A percentile compares a stretch with the other conserved stretches of the same genome.
Evolutionary conservation across 1,284 basidiomycete genomes (phyloP).

Genomic region (Ustilago esculenta): DNA sequence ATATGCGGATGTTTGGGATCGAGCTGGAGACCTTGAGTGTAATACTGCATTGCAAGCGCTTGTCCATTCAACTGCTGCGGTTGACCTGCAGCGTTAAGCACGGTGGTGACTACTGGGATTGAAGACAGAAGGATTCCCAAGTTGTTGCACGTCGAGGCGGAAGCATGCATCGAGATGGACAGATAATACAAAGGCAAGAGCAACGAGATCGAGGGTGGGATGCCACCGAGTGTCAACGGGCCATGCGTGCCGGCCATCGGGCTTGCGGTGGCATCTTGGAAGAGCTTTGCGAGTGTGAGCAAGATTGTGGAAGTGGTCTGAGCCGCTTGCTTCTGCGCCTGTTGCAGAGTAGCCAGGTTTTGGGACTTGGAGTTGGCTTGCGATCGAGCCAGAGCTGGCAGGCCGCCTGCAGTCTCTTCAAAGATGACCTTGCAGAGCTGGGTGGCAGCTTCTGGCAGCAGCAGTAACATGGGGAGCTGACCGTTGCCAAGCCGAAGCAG

Average conservation of each 20-base stretch:
- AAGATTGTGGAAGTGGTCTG: conserved; percentile 72
- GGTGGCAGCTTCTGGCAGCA: conserved; percentile 54
- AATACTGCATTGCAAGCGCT: conserved; percentile 72
- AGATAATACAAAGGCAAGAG: conserved; percentile 73
- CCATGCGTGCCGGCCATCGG: conserved; percentile 51
- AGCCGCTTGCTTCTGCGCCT: conserved; percentile 63
- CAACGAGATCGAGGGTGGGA: conserved; percentile 71
- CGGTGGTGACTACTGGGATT: conserved; percentile 66
- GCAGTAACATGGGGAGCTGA: conserved; percentile 56
- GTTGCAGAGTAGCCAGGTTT: conserved; percentile 31
- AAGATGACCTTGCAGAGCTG: conserved; percentile 53
- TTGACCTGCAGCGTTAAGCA: conserved; percentile 63
- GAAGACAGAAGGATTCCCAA: conserved; percentile 74
- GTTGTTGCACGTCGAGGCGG: conserved; percentile 74
- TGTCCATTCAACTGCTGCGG: conserved; percentile 62
- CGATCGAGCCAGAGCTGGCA: conserved; percentile 46
- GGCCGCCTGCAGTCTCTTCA: conserved; percentile 42
- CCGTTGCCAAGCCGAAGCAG: conserved; percentile 56
- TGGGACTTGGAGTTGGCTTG: conserved; percentile 3
- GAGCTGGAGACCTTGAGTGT: conserved; percentile 72
- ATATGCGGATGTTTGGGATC: conserved; percentile 74
- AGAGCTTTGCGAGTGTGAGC: conserved; percentile 72
- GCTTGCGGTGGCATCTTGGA: conserved; percentile 69
- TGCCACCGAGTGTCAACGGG: conserved; percentile 57
- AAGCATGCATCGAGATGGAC: conserved; percentile 72